Percentiles rank a stretch among this genome's conserved stretches.
phyloP scores from a whole-genome alignment of 352 stramenopile species.

The Nothophytophthora sp. region DNA sequence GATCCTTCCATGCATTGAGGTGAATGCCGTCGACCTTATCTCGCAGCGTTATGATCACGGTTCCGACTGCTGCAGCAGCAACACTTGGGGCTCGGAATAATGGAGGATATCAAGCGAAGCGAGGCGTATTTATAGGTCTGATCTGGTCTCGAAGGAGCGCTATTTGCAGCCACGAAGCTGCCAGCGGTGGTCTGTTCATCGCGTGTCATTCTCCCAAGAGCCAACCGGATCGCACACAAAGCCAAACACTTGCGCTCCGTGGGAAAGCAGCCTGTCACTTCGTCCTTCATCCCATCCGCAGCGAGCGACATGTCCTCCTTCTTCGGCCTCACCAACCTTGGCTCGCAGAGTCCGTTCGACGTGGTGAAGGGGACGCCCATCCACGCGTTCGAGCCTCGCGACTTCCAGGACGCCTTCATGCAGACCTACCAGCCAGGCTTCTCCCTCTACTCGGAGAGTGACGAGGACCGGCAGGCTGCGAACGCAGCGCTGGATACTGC shows the following conservation, averaged over 20 bases:
- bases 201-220: neutral
- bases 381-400: slow-evolving; percentile 47
- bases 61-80: neutral
- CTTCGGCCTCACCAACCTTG: slow-evolving; percentile 63
- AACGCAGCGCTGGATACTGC: slow-evolving; percentile 26
- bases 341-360: slow-evolving; percentile 64
- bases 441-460: slow-evolving; percentile 52
- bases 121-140: neutral
- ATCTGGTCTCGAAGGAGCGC: neutral
- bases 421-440: slow-evolving; percentile 49
- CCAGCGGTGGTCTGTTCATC: neutral
- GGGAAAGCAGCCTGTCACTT: neutral
- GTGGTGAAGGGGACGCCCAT: slow-evolving; percentile 52
- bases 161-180: slow-evolving; percentile 7
- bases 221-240: neutral
- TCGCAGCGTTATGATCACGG: neutral
- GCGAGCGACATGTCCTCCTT: slow-evolving; percentile 45
- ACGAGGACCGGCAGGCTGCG: slow-evolving; percentile 45
- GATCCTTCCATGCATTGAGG: no score
- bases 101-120: neutral
- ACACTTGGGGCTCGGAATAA: neutral
- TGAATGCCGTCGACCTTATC: no score
- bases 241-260: neutral
- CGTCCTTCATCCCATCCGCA: neutral
- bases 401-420: slow-evolving; percentile 71